phyloP scores from a whole-genome alignment of 306 rosid species.

The Cucumis melo region DNA sequence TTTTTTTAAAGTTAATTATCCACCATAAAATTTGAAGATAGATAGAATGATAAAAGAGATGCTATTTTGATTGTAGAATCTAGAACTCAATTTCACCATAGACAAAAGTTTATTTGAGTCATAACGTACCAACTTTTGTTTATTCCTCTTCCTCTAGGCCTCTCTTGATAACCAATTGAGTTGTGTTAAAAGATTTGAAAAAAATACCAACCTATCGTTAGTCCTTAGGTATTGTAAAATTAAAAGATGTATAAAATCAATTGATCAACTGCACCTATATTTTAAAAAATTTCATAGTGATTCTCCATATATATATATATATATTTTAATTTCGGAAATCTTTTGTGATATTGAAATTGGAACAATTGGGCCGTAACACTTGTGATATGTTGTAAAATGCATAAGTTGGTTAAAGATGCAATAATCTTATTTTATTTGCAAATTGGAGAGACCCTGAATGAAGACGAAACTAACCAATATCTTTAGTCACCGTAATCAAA shows the following conservation, averaged over 20 bases:
- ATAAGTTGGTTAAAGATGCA: slow-evolving; percentile 1
- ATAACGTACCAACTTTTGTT: no score
- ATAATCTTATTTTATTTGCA: background rate
- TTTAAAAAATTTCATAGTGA: background rate
- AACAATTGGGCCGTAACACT: background rate
- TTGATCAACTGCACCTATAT: background rate
- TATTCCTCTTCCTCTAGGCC: no score
- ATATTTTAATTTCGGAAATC: no score
- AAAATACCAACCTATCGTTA: no score
- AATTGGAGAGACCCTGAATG: background rate
- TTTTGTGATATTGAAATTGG: background rate
- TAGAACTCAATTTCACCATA: no score
- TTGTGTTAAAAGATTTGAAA: no score
- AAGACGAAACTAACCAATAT: background rate
- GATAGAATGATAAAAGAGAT: no score
- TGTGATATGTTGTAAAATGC: background rate
- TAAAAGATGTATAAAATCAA: background rate
- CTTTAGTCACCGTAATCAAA: background rate
- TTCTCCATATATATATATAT: background rate
- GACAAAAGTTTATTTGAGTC: no score
- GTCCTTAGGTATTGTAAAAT: background rate
- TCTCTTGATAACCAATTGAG: no score
- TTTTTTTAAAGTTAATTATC: no score
- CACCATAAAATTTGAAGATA: no score
- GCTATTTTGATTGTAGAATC: no score